These are phyloP conservation scores for Metschnikowia henanensis DNA, from an alignment of 805 yeast species.

Conservation along the genomic window DNA sequence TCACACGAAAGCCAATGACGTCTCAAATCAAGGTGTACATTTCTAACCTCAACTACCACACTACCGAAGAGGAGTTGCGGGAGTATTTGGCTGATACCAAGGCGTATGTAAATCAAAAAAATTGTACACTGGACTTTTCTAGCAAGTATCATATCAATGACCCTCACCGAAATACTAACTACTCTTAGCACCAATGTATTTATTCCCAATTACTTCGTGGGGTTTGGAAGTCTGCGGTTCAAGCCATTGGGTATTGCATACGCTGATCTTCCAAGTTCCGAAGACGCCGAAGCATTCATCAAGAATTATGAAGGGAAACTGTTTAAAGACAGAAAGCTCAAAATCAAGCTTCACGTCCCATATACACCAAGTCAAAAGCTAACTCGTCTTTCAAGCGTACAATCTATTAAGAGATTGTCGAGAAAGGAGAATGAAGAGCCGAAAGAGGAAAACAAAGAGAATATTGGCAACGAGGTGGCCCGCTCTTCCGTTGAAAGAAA, in stretches of 20 bases:
- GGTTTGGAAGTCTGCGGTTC: constrained; percentile 41
- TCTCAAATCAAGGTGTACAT: constrained; percentile 40
- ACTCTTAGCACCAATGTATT: constrained; percentile 34
- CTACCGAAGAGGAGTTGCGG: constrained; percentile 53
- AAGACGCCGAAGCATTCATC: constrained; percentile 30
- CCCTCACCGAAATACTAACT: constrained; percentile 1
- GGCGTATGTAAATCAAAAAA: constrained; percentile 39
- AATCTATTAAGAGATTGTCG: constrained; percentile 6
- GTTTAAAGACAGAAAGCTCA: constrained; percentile 39
- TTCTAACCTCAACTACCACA: constrained; percentile 51
- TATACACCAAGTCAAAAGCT: constrained; percentile 26
- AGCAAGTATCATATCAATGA: too few species aligned
- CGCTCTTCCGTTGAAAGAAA: constrained; percentile 5
- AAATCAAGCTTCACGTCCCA: constrained; percentile 44
- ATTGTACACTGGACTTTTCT: background rate
- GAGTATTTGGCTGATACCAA: constrained; percentile 44
- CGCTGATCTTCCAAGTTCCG: constrained; percentile 33
- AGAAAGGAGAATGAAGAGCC: constrained; percentile 4
- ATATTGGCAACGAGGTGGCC: background rate
- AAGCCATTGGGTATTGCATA: constrained; percentile 56
- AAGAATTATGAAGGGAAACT: constrained; percentile 24
- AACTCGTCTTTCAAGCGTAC: constrained; percentile 15
- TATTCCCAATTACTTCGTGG: constrained; percentile 55
- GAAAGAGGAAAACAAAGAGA: constrained; percentile 7
- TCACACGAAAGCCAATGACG: constrained; percentile 1